Evolutionary conservation across 2,329 filamentous ascomycete genomes (phyloP), one percentile per base, ranked within the genome.

Genomic region (Nannizziopsis barbatae): DNA sequence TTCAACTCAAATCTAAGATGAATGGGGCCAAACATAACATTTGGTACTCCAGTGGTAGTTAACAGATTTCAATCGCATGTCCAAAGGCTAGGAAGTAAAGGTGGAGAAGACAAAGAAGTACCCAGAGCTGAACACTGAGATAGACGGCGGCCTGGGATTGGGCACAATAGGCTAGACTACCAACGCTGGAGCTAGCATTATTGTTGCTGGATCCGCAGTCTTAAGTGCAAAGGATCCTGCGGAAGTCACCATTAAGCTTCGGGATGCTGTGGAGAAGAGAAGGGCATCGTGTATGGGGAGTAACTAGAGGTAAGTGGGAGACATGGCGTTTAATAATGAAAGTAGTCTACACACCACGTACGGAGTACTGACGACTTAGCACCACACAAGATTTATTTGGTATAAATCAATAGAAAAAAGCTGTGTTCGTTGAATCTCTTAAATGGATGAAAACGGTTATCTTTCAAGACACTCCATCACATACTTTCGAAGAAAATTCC

Each of bases 21-120:
- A 92, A 98, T 67, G 92, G 92, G 50, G 37, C 92, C 92, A 45
- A 98, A 98, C 71, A 88, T 98, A 68, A 96, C 92, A 42, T 95
- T 96, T 62, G 92, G 92, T 51, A 82, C 90, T 15, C 89, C 90
- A 3, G 88, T 98, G 33, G 92, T 98, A 40, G 90, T 87, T 57
- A 94, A 90, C 73, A 92, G n/a, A n/a, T n/a, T 98, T 60, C 81
- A 92, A 54, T 75, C 78, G 40, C 85, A 95, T 60, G 89, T 98
- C 59, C 82, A 86, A 50, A 75, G 76, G 57, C 89, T 88, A 2
- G 74, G 74, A 36, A 72, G 76, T 45, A 76, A 76, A 31, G 74
- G 83, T 57, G 88, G 85, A 46, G 84, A 82, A 58, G 92, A 92
- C 53, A 96, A 72, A 82, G 62, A 80, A 79, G 60, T 98, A 96